phyloP scores from a whole-genome alignment of 1,284 basidiomycete species.

The Trametes hirsuta region DNA sequence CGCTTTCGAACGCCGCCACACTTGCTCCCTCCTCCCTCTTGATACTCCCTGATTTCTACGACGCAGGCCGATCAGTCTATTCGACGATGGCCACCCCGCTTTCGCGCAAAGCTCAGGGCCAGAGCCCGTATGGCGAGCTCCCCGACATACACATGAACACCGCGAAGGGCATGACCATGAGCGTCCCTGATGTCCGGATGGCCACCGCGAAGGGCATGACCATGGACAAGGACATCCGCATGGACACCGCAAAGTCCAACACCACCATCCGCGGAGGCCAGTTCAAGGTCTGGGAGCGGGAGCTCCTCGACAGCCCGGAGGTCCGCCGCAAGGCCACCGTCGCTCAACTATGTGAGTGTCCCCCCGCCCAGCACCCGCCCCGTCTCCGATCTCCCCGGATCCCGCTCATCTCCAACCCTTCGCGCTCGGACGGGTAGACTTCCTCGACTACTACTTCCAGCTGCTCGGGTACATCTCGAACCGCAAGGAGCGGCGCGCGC shows the following conservation, averaged over 20 bases:
- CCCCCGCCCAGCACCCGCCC: not conserved
- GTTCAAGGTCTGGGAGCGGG: constrained; percentile 82
- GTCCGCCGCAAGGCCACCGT: constrained; percentile 93
- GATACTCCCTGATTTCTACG: not conserved
- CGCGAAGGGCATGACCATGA: constrained; percentile 54
- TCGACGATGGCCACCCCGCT: constrained; percentile 7
- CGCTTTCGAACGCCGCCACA: not conserved
- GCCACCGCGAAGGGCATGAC: constrained; percentile 60
- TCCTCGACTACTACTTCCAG: constrained; percentile 95
- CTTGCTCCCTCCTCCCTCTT: not conserved
- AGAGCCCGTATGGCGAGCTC: constrained; percentile 12
- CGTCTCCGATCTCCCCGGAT: not conserved
- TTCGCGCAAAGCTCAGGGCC: constrained; percentile 4
- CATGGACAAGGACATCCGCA: constrained; percentile 57
- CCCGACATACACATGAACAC: constrained; percentile 75
- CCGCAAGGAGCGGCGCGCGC: constrained; percentile 80
- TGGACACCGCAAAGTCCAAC: constrained; percentile 65
- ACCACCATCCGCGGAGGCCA: constrained; percentile 57
- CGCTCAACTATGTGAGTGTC: constrained; percentile 85
- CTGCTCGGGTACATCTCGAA: constrained; percentile 84
- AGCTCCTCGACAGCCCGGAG: constrained; percentile 81
- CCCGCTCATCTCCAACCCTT: not conserved
- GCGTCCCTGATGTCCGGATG: constrained; percentile 65
- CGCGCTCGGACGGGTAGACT: constrained; percentile 56
- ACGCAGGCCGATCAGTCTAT: not conserved